Base-by-base conservation (phyloP, 1,284 basidiomycete species). In the Sanguinoderma infundibulare region DNA sequence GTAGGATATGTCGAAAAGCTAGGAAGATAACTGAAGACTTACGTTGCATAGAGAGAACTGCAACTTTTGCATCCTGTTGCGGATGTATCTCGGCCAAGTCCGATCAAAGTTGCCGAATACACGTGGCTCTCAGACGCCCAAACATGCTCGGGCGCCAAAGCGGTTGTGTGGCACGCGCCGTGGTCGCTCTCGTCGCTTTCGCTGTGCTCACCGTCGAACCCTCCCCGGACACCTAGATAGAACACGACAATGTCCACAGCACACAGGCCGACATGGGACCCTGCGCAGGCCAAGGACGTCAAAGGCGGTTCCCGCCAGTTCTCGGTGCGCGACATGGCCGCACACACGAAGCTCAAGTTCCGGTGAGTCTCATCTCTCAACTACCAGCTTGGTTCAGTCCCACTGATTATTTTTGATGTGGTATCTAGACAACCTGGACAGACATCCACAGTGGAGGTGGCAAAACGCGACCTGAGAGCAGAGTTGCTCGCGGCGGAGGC, bases 311-410 rank as follows among this genome's bases (percentile, higher is more conserved):
- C 94, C 50, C 87, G 92, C 64, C 93, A 95, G 74, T 92, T 90
- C 77, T 95, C 94, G 15, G 91, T 92, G 71, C 86, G 92, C 61
- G 94, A 96, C 73, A 91, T 97, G 83, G 93, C 96, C 3, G 83
- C 93, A 4, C 93, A 98, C 75, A 98, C 95, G 1, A 96, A 96
- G 77, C 89, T 98, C 66, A 98, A 98, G 81, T 98, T 98, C 78
- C 87, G 96, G 87, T 92, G 65, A 55, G 67, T 65, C 36, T 24
- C 34, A n/a, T n/a, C n/a, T n/a, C 89, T 98, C 66, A 98, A 98
- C 81, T 98, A 98, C 78, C 87, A 95, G 87, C 92, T 65, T 55
- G 67, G 64, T 35, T 24, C 34, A 98, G 81, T 98, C 98, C 78
- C 87, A 95, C 87, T 92, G 65, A 55, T 67, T 65, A 35, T 24